Percentiles rank a stretch among this genome's conserved stretches.
These are phyloP conservation scores for Raphanus raphanistrum DNA, from an alignment of 345 rosid genomes.

Conservation along the genomic window DNA sequence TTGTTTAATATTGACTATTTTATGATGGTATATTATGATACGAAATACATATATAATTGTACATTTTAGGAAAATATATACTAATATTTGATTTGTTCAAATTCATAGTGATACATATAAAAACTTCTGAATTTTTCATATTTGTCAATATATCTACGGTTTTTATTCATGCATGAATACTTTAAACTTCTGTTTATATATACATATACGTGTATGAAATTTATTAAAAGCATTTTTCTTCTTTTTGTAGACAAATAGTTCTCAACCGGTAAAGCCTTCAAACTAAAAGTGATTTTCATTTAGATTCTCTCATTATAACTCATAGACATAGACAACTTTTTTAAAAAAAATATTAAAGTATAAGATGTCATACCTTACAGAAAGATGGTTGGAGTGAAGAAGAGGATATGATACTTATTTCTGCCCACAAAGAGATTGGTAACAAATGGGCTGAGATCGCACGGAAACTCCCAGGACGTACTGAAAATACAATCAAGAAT, in stretches of 20 bases:
- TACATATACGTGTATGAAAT: constrained; percentile 7
- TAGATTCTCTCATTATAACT: constrained; percentile 18
- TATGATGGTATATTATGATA: background rate
- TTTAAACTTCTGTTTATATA: constrained; percentile 21
- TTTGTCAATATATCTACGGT: constrained; percentile 27
- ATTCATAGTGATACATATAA: constrained; percentile 9
- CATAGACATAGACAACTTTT: background rate
- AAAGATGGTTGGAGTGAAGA: constrained; percentile 73
- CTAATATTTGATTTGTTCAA: background rate
- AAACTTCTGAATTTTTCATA: constrained; percentile 18
- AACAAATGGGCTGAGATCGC: constrained; percentile 80
- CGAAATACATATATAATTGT: no score
- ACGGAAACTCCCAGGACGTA: constrained; percentile 53
- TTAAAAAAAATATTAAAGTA: background rate
- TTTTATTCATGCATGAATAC: constrained; percentile 22
- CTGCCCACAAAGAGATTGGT: constrained; percentile 56
- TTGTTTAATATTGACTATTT: background rate
- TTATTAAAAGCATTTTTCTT: constrained; percentile 14
- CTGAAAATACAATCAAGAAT: constrained; percentile 64
- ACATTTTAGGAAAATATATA: background rate
- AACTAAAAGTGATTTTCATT: constrained; percentile 12
- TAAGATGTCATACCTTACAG: constrained; percentile 36
- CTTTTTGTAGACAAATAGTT: constrained; percentile 1
- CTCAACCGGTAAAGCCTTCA: background rate
- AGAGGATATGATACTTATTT: constrained; percentile 44